phyloP scores from a whole-genome alignment of 2,329 filamentous ascomycete genomes.

The Aspergillus viridinutans region DNA sequence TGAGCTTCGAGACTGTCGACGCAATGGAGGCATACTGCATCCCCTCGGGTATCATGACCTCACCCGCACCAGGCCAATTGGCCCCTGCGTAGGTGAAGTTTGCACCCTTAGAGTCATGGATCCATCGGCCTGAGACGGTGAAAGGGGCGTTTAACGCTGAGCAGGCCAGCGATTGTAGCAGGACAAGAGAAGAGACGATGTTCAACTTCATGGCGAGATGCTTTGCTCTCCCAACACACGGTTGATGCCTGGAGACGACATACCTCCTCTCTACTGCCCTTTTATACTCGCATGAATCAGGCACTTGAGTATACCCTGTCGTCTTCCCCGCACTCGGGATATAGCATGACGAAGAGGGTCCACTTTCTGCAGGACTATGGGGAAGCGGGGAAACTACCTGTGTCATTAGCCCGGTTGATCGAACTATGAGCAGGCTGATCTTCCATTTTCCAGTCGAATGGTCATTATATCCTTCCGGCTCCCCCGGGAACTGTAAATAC shows the following conservation, averaged over 20 bases:
- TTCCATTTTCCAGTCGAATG: background rate
- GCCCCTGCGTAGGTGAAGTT: conserved; percentile 26
- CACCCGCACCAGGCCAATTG: conserved; percentile 31
- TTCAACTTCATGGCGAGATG: background rate
- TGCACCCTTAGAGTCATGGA: conserved; percentile 34
- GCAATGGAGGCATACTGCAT: conserved; percentile 27
- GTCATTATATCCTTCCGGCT: background rate
- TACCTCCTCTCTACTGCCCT: too few species aligned
- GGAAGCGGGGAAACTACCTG: background rate
- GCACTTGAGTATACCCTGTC: background rate
- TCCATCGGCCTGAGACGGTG: conserved; percentile 34
- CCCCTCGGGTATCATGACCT: conserved; percentile 32
- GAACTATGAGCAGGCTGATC: background rate
- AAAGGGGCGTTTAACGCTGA: conserved; percentile 11
- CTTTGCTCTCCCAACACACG: background rate
- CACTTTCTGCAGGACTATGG: background rate
- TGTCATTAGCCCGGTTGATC: background rate
- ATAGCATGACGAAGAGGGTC: background rate
- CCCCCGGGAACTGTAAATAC: background rate
- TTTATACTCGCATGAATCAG: background rate
- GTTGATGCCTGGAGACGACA: too few species aligned
- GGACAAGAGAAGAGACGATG: background rate
- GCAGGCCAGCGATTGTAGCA: background rate
- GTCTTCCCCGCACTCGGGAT: background rate
- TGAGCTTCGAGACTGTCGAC: conserved; percentile 24